phyloP scores from a whole-genome alignment of 1,284 basidiomycete species.

The Chalciporus sp. region DNA sequence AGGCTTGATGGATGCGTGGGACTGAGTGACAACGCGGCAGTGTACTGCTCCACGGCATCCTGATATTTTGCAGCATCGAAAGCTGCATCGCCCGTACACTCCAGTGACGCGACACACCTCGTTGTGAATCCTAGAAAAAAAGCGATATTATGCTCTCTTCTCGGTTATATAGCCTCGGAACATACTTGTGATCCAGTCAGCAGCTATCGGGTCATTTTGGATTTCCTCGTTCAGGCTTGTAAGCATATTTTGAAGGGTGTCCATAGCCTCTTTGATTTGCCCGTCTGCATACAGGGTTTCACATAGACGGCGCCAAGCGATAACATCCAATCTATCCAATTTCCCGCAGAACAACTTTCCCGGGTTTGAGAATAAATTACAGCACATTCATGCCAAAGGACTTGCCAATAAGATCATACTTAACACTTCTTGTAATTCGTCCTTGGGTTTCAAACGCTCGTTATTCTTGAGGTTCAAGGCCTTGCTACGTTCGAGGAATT shows the following conservation, averaged over 20 bases:
- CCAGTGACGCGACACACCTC: not conserved
- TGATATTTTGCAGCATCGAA: not conserved
- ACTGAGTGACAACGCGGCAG: not conserved
- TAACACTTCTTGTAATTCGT: too few relatives aligned
- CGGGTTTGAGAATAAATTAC: too few relatives aligned
- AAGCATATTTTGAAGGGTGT: not conserved
- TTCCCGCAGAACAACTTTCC: not conserved
- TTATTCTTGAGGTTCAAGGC: too few relatives aligned
- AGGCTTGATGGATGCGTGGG: not conserved
- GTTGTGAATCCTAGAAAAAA: not conserved
- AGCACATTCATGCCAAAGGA: too few relatives aligned
- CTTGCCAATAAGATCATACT: not conserved
- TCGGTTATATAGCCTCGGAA: not conserved
- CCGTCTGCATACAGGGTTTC: not conserved
- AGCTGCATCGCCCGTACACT: not conserved
- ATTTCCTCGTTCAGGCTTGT: not conserved
- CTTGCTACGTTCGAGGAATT: not conserved
- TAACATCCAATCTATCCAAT: not conserved
- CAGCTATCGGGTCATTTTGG: not conserved
- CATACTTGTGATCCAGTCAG: not conserved
- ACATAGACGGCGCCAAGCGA: not conserved
- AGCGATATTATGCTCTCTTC: not conserved
- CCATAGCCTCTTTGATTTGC: not conserved
- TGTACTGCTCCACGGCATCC: not conserved
- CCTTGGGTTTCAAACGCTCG: too few relatives aligned